Evolutionary conservation across 2,329 filamentous ascomycete species (phyloP).

Genomic region (Penicillium sp.): DNA sequence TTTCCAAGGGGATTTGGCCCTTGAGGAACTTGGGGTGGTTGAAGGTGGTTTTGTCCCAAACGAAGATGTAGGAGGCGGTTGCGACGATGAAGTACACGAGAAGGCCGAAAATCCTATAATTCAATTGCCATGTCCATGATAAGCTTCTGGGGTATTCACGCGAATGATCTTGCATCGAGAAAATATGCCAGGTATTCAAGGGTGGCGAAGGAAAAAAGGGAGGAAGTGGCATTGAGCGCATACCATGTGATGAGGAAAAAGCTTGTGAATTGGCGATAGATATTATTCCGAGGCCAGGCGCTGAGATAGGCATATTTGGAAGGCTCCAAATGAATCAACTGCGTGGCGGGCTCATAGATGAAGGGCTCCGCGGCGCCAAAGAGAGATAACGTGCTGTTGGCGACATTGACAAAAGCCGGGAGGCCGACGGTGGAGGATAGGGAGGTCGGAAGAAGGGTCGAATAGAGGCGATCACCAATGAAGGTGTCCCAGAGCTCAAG

Average conservation of each 20-base stretch:
- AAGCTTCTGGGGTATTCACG: neutral
- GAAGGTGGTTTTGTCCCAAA: conserved; percentile 90
- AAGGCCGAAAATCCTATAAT: conserved; percentile 85
- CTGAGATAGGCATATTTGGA: conserved; percentile 78
- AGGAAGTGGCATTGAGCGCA: conserved; percentile 31
- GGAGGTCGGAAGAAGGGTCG: conserved; percentile 66
- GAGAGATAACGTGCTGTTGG: conserved; percentile 60
- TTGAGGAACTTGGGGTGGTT: conserved; percentile 93
- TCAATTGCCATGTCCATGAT: neutral
- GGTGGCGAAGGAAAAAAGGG: neutral
- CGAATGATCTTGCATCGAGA: neutral
- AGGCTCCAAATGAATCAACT: conserved; percentile 71
- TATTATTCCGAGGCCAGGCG: conserved; percentile 74
- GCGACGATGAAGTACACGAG: conserved; percentile 84
- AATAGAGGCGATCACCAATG: conserved; percentile 78
- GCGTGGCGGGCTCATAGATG: conserved; percentile 70
- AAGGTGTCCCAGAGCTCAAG: conserved; percentile 84
- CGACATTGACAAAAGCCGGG: conserved; percentile 55
- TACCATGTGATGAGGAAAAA: conserved; percentile 88
- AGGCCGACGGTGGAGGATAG: conserved; percentile 59
- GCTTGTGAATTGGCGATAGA: conserved; percentile 72
- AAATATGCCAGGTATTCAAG: neutral
- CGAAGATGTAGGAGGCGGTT: conserved; percentile 78
- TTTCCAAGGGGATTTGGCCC: conserved; percentile 87
- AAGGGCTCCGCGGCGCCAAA: conserved; percentile 54